phyloP scores from a whole-genome alignment of 1,139 yeast genomes.

The Suhomyces coccinellae region DNA sequence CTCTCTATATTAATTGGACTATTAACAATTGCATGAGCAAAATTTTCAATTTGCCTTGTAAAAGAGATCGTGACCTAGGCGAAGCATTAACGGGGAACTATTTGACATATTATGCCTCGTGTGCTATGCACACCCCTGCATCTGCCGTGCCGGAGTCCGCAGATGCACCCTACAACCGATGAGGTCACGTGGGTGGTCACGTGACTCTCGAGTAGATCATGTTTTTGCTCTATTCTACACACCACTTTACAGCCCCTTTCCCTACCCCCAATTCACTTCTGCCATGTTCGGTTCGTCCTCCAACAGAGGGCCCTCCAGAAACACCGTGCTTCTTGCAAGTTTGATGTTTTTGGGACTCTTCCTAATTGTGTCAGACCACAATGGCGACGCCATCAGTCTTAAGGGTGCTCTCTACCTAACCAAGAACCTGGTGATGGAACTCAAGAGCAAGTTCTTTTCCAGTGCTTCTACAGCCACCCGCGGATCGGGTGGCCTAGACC shows the following conservation, averaged over 20 bases:
- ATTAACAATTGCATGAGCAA: background rate
- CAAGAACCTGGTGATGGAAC: slow-evolving; percentile 28
- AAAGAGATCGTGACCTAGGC: slow-evolving; percentile 9
- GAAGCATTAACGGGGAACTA: slow-evolving; percentile 1
- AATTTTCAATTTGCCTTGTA: background rate
- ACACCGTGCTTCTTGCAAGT: slow-evolving; percentile 16
- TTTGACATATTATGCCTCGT: background rate
- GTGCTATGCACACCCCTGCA: background rate
- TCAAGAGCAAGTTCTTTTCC: slow-evolving; percentile 20
- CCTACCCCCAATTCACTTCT: background rate
- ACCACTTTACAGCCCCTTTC: background rate
- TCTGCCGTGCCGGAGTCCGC: background rate
- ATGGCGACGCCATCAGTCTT: slow-evolving; percentile 18
- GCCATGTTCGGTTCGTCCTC: background rate
- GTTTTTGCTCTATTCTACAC: background rate
- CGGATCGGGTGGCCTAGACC: slow-evolving; percentile 17
- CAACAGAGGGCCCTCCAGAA: slow-evolving; percentile 14
- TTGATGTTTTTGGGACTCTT: slow-evolving; percentile 13
- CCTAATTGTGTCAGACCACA: slow-evolving; percentile 5
- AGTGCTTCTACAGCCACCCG: background rate
- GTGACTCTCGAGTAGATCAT: slow-evolving; percentile 3
- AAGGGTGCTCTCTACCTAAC: slow-evolving; percentile 32
- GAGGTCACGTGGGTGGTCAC: background rate
- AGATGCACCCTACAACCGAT: background rate
- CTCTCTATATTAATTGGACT: background rate